Evolutionary conservation across 2,329 filamentous ascomycete genomes (phyloP), one percentile per base, ranked within the genome.

Genomic region (Trichoderma koningiopsis): DNA sequence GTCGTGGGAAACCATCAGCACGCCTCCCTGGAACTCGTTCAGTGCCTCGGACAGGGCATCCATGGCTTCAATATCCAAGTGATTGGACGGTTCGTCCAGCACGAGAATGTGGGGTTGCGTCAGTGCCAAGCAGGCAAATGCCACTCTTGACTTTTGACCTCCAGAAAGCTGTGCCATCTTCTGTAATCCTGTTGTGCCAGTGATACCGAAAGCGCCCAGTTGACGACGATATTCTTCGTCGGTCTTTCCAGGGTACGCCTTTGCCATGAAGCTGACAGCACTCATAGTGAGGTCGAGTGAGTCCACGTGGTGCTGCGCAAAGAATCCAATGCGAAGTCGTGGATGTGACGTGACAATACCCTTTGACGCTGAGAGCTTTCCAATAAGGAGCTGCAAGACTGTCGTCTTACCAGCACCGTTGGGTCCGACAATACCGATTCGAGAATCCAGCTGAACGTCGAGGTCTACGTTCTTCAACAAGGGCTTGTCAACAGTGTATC

Each of bases 341-440:
- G 96, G 91, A 79, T 99, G 90, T 75, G 94, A 91, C 7, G 93
- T 94, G 73, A 99, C 97, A 69, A 97, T 77, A 73, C 96, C 96
- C 65, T 88, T 86, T 0, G 90, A 89, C 4, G 96, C 89, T 69
- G 88, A 81, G 29, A 99, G 87, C 75, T 93, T 92, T 72, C 93
- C 93, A 72, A 96, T 97, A 70, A 99, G 90, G n/a, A 99, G 88
- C 82, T 97, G 98, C 74, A 99, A 85, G n/a, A 97, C 92, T 0
- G 96, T 99, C 3, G 96, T 99, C 83, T 99, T 99, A 86, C 96
- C 96, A 56, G 96, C 96, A 81, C 96, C 96, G 86, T 99, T 99
- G 77, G 96, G 96, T 19, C 96, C 96, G n/a, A 99, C 95, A 77
- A 99, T 99, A 77, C 96, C 96, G 75, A 99, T 99, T 72, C 96